Percentiles rank a stretch among this genome's conserved stretches.
Conservation (phyloP, 176 grass and related monocot genomes). For the Oropetium thomaeum region DNA sequence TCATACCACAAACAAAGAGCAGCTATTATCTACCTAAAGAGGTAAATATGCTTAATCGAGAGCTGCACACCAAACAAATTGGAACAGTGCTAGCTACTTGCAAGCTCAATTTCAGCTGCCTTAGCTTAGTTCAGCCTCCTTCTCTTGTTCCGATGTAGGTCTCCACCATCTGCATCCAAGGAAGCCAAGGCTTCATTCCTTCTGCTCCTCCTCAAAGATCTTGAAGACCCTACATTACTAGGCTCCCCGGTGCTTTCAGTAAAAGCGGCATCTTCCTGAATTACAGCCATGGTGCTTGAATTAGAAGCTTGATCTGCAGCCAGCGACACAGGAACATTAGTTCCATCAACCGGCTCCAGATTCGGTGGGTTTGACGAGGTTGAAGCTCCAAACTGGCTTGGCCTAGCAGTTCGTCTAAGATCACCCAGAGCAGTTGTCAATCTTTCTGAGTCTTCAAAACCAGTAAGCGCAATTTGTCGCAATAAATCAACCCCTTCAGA, state of each 20-base stretch:
- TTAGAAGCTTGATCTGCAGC: conserved; percentile 83
- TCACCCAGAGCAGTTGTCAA: conserved; percentile 62
- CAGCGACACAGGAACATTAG: conserved; percentile 36
- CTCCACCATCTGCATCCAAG: conserved; percentile 83
- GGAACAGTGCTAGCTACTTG: conserved; percentile 14
- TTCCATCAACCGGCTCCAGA: conserved; percentile 36
- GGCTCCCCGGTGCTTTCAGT: conserved; percentile 46
- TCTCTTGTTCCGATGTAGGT: conserved; percentile 66
- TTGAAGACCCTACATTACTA: conserved; percentile 85
- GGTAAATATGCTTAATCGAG: conserved; percentile 30
- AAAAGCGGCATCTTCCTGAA: conserved; percentile 74
- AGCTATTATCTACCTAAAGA: conserved; percentile 30
- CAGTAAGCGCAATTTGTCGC: conserved; percentile 59
- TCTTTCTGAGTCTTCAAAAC: conserved; percentile 61
- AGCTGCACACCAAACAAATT: conserved; percentile 9
- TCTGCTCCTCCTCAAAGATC: conserved; percentile 68
- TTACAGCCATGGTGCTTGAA: conserved; percentile 98
- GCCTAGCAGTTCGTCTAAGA: conserved; percentile 64
- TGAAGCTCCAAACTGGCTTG: conserved; percentile 53
- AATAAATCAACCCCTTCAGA: conserved; percentile 78
- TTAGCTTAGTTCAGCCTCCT: conserved; percentile 68
- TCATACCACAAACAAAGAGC: conserved; percentile 31
- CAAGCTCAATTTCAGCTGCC: conserved; percentile 47
- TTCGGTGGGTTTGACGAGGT: conserved; percentile 63
- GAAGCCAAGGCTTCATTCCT: conserved; percentile 58